Base-by-base conservation (phyloP, 345 rosid species). In the Lenwebbia sp. region DNA sequence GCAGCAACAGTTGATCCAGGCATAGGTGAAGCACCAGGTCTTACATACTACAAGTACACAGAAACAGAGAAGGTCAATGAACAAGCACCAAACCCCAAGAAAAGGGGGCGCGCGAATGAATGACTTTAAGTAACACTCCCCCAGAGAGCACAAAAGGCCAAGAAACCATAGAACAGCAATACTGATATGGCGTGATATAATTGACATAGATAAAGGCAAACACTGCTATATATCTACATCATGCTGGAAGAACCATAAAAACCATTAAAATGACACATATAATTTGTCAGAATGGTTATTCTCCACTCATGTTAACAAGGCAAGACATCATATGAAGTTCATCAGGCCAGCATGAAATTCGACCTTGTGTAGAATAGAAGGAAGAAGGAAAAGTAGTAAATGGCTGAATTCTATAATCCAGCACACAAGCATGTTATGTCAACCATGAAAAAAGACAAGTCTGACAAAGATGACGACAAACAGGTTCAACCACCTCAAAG, bases 1-100 rank as follows among this genome's bases (percentile, higher is more conserved):
- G 88, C 91, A 91, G 89, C 85, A 81, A 91, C 44, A 83, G 91
- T 84, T 74, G 91, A 90, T 92, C 96, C 99, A 89, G 97, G 95
- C 21, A 94, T 91, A 33, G 96, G 94, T 78, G 94, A 90, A 49
- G 97, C 98, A 87, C 98, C 99, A 23, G 99, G 99, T 88, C 99
- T 98, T 87, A 96, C 99, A 92, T 98, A 98, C 99, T 98, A 94
- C 96, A 93, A 83, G 56, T 17, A 81, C 83, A 88, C 87, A 89
- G 85, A 92, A 86, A 85, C 54, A 86, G 49, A 74, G 41, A 65
- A 44, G 22, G 53, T 82, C 82, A 87, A 88, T 56, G 62, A 47
- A 53, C 54, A 85, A 86, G 85, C 65, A 33, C 86, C 9, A 85
- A 89, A 41, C 76, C 57, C n/a, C 83, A 87, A 84, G 86, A 81